Conservation (phyloP, 257 asterid species). For the Nyctanthes arbortristis region DNA sequence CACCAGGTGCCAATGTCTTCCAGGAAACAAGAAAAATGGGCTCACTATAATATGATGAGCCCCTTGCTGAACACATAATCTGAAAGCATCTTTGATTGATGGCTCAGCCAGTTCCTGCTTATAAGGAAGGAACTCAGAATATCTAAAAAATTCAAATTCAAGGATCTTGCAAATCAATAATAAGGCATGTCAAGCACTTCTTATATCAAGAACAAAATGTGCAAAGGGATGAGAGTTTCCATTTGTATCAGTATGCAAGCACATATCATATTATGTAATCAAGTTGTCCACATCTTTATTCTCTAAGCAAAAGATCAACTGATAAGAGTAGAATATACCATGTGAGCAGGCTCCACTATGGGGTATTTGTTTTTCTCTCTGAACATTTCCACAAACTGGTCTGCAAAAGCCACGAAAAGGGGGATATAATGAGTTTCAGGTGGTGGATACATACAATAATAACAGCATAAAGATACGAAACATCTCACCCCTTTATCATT, state of each 20-base stretch:
- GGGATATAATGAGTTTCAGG: neutral
- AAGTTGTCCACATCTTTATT: neutral
- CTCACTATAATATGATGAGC: conserved; percentile 81
- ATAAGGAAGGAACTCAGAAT: conserved; percentile 12
- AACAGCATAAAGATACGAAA: neutral
- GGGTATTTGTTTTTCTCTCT: conserved; percentile 70
- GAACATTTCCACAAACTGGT: conserved; percentile 85
- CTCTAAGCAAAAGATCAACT: neutral
- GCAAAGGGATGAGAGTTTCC: neutral
- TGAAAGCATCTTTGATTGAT: conserved; percentile 81
- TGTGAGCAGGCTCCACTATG: conserved; percentile 96
- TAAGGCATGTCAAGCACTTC: neutral
- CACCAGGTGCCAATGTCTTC: conserved; percentile 95
- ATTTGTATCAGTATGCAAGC: neutral
- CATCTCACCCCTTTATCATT: conserved; percentile 1
- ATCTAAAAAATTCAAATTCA: conserved; percentile 3
- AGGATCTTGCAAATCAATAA: neutral
- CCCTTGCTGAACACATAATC: conserved; percentile 78
- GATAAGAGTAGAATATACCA: conserved; percentile 48
- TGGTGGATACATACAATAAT: neutral
- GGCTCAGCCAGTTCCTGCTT: conserved; percentile 93
- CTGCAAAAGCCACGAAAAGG: conserved; percentile 38
- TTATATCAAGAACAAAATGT: neutral
- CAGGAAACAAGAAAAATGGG: conserved; percentile 97
- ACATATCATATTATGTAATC: neutral